These are phyloP conservation scores for Microthyrium microscopicum DNA, from an alignment of 2,329 filamentous ascomycete species.

Conservation along the genomic window DNA sequence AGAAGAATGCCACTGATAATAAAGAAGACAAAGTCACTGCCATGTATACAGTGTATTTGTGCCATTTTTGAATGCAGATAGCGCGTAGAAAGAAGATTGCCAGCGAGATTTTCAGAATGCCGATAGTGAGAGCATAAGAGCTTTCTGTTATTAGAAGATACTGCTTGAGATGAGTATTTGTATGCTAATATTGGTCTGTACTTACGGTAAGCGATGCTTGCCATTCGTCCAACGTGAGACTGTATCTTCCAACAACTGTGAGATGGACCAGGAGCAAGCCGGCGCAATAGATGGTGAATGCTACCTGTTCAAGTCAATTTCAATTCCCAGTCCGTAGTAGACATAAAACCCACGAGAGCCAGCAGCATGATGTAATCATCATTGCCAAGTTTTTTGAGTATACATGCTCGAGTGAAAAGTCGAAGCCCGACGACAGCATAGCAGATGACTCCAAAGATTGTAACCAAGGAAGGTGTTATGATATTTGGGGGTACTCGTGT, in stretches of 20 bases:
- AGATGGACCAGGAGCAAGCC: slow-evolving; percentile 12
- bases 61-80: slow-evolving; percentile 25
- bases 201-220: background rate
- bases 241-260: slow-evolving; percentile 9
- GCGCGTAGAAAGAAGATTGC: slow-evolving; percentile 28
- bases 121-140: slow-evolving; percentile 24
- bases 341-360: slow-evolving; percentile 16
- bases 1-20: slow-evolving; percentile 17
- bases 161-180: slow-evolving; percentile 11
- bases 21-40: slow-evolving; percentile 16
- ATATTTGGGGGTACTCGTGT: too few species aligned
- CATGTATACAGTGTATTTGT: slow-evolving; percentile 15
- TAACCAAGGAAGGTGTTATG: slow-evolving; percentile 1
- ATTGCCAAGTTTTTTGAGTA: slow-evolving; percentile 18
- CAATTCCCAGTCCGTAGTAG: background rate
- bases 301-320: slow-evolving; percentile 12
- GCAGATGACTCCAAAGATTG: slow-evolving; percentile 1
- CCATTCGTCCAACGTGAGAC: slow-evolving; percentile 15
- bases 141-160: slow-evolving; percentile 20
- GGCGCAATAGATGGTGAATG: slow-evolving; percentile 18
- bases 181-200: background rate
- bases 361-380: slow-evolving; percentile 26
- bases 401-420: background rate
- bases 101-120: slow-evolving; percentile 27
- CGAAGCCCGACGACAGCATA: slow-evolving; percentile 1